Evolutionary conservation across 148 eudicot species (phyloP).

Genomic region (Fallopia convolvulus): DNA sequence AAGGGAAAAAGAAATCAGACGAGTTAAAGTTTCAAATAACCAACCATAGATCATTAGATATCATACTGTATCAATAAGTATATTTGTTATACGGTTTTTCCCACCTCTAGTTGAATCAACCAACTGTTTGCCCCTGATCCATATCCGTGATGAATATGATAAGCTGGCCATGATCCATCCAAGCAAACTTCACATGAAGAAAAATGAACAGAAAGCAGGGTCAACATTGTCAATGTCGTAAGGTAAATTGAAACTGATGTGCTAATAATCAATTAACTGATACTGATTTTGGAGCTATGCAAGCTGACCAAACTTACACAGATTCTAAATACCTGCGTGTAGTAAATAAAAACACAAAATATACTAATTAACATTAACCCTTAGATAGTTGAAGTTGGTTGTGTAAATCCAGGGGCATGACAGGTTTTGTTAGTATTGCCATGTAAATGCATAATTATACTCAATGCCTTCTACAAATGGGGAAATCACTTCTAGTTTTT

Average conservation of each 20-base stretch:
- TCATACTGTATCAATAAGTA: not conserved
- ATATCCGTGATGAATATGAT: slow-evolving; percentile 80
- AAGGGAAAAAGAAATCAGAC: not conserved
- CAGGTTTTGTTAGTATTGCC: not conserved
- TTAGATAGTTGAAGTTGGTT: not conserved
- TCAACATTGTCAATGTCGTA: not conserved
- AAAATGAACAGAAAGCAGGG: not conserved
- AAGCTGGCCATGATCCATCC: slow-evolving; percentile 93
- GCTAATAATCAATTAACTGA: not conserved
- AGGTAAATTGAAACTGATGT: not conserved
- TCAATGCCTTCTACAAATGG: not conserved
- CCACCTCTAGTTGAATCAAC: slow-evolving; percentile 92
- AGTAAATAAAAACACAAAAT: not conserved
- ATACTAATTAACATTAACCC: too few species aligned
- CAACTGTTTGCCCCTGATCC: slow-evolving; percentile 94
- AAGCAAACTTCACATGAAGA: slow-evolving; percentile 56
- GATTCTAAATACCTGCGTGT: not conserved
- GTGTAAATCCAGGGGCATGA: not conserved
- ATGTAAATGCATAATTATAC: not conserved
- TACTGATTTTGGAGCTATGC: not conserved
- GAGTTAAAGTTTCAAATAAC: not conserved
- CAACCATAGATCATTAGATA: not conserved
- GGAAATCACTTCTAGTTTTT: not conserved
- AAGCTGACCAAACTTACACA: not conserved
- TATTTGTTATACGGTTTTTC: not conserved